phyloP scores from a whole-genome alignment of 345 rosid genomes.

The sweet orange (Citrus sinensis) region DVS_A1.0 CM039163.1:46499001-46499500 shows the following conservation, averaged over 20 bases:
- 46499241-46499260: background rate
- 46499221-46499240: background rate
- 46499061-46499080: background rate
- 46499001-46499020: background rate
- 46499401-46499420: background rate
- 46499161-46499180: no score
- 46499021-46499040: background rate
- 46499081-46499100: constrained; percentile 66
- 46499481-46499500: constrained; percentile 62
- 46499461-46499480: constrained; percentile 29
- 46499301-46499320: constrained; percentile 62
- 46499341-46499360: constrained; percentile 58
- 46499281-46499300: constrained; percentile 26
- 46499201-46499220: background rate
- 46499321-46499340: constrained; percentile 50
- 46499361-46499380: background rate
- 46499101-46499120: constrained; percentile 72
- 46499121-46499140: constrained; percentile 69
- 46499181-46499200: background rate
- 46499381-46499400: background rate
- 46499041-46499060: background rate
- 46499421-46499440: background rate
- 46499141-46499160: constrained; percentile 38
- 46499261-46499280: background rate
- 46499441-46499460: no score